Percentiles rank a stretch among this genome's conserved stretches.
Conservation (phyloP, 2,329 filamentous ascomycete genomes). For the Xylariaceae sp. region DNA sequence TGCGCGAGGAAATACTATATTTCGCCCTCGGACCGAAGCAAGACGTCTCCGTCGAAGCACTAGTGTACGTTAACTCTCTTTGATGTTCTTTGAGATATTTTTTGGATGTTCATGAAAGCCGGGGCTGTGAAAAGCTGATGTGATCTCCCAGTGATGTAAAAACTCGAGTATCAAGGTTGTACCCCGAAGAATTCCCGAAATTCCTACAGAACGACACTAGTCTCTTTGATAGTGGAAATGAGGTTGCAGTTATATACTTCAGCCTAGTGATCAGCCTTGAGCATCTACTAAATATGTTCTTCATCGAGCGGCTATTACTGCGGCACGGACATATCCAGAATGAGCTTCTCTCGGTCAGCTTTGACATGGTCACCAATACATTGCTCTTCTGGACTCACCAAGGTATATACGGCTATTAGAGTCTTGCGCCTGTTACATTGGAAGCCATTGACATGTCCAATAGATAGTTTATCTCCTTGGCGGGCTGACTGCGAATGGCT, state of each 20-base stretch:
- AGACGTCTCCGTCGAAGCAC: slow-evolving; percentile 36
- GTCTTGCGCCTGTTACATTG: neutral
- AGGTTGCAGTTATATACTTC: slow-evolving; percentile 37
- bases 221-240: slow-evolving; percentile 32
- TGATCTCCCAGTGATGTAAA: slow-evolving; percentile 34
- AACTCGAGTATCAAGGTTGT: slow-evolving; percentile 30
- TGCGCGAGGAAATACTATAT: slow-evolving; percentile 59
- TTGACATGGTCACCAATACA: slow-evolving; percentile 46
- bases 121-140: neutral
- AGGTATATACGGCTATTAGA: neutral
- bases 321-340: slow-evolving; percentile 40
- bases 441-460: neutral
- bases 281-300: slow-evolving; percentile 56
- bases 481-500: slow-evolving; percentile 49
- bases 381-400: slow-evolving; percentile 49
- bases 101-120: too few relatives aligned
- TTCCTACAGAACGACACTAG: slow-evolving; percentile 34
- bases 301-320: slow-evolving; percentile 55
- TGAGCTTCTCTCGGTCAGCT: slow-evolving; percentile 43
- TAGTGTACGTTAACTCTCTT: slow-evolving; percentile 24
- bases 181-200: slow-evolving; percentile 36
- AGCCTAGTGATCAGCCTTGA: slow-evolving; percentile 48
- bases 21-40: slow-evolving; percentile 46
- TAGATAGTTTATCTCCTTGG: slow-evolving; percentile 40
- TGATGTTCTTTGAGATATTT: neutral